phyloP scores from a whole-genome alignment of 352 stramenopile species.

The Phytopythium oedochilum region DNA sequence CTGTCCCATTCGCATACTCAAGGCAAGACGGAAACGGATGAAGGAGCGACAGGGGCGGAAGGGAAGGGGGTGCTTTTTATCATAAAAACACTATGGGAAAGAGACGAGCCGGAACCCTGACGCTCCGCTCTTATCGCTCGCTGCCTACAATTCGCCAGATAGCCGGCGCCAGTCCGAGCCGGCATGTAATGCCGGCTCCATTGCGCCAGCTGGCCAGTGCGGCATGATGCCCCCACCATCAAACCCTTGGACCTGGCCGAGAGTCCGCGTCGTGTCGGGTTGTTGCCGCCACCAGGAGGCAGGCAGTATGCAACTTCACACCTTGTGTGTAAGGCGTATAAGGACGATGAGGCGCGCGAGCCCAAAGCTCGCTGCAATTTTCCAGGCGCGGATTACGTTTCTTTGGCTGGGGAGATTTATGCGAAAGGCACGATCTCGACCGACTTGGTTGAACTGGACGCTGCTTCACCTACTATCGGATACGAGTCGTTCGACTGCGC shows the following conservation, averaged over 20 bases:
- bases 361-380: background rate
- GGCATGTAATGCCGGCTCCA: background rate
- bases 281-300: background rate
- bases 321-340: background rate
- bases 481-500: too few species aligned
- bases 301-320: background rate
- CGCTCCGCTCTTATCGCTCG: background rate
- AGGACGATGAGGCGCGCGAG: conserved; percentile 2
- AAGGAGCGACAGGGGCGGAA: conserved; percentile 5
- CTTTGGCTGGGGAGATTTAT: background rate
- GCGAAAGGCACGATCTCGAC: conserved; percentile 1
- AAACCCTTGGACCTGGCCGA: too few species aligned
- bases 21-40: background rate
- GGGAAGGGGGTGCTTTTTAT: background rate
- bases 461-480: too few species aligned
- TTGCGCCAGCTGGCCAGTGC: background rate
- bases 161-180: background rate
- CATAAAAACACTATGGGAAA: background rate
- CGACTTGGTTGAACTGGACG: background rate
- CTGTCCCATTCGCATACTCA: conserved; percentile 2
- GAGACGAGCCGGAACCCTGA: background rate
- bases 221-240: too few species aligned
- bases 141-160: background rate
- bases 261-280: background rate
- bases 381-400: background rate